phyloP scores from a whole-genome alignment of 139 green algal genomes.

The Zygnema circumcarinatum region DNA sequence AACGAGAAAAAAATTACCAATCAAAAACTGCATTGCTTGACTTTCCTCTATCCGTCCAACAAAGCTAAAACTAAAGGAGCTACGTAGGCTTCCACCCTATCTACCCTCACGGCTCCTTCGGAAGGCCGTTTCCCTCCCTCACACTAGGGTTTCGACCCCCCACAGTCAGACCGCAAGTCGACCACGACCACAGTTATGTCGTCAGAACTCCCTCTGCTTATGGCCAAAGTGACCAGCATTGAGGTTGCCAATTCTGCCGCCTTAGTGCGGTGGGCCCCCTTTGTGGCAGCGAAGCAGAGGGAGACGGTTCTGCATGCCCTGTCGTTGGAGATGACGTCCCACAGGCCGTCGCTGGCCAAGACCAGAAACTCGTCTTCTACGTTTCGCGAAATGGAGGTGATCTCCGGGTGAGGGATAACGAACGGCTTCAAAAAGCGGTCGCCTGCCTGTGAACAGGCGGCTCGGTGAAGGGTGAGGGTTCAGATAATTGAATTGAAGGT shows the following conservation, averaged over 20 bases:
- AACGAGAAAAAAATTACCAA: too few species aligned
- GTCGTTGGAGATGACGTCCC: constrained; percentile 73
- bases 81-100: too few species aligned
- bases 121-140: too few species aligned
- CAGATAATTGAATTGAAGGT: neutral
- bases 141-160: too few species aligned
- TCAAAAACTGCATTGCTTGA: too few species aligned
- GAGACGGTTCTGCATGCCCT: constrained; percentile 1
- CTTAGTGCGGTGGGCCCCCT: neutral
- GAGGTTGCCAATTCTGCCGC: constrained; percentile 65
- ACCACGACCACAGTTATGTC: constrained; percentile 77
- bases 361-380: constrained; percentile 77
- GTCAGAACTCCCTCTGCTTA: constrained; percentile 73
- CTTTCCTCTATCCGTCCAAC: too few species aligned
- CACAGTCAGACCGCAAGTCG: too few species aligned
- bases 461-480: neutral
- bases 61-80: too few species aligned
- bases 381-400: neutral
- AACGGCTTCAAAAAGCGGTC: constrained; percentile 88
- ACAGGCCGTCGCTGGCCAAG: constrained; percentile 89
- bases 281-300: neutral
- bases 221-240: constrained; percentile 73
- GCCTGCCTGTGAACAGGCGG: constrained; percentile 57
- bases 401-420: constrained; percentile 70
- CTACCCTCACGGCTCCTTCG: too few species aligned